Conservation (phyloP, 1,284 basidiomycete species). For the Ustilago bromivora region DNA sequence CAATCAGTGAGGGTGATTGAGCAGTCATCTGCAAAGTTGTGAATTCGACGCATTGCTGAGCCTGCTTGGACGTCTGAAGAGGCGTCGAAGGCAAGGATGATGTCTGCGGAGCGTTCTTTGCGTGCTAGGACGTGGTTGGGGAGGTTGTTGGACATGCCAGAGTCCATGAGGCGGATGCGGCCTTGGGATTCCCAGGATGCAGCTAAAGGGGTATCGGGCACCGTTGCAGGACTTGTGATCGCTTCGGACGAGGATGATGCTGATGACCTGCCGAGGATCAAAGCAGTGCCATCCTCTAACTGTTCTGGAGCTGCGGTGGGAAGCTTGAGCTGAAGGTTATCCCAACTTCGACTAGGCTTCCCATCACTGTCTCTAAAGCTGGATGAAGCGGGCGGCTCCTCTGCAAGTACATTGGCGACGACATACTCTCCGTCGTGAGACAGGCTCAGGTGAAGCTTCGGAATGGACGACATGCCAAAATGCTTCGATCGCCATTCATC, state of each 20-base stretch:
- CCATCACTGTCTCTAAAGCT: too few relatives aligned
- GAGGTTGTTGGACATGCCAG: slow-evolving; percentile 67
- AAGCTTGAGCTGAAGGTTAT: slow-evolving; percentile 10
- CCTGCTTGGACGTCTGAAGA: slow-evolving; percentile 66
- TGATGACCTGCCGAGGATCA: slow-evolving; percentile 4
- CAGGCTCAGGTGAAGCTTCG: slow-evolving; percentile 76
- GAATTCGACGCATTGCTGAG: slow-evolving; percentile 57
- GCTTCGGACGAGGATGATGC: not conserved
- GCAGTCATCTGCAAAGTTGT: slow-evolving; percentile 62
- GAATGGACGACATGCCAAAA: slow-evolving; percentile 28
- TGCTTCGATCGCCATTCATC: slow-evolving; percentile 50
- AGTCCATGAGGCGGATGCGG: slow-evolving; percentile 64
- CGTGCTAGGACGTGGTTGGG: slow-evolving; percentile 64
- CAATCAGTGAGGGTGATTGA: slow-evolving; percentile 34
- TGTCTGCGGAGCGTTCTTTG: slow-evolving; percentile 53
- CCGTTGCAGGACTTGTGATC: not conserved
- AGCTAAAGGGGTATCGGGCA: not conserved
- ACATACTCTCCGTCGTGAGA: slow-evolving; percentile 89
- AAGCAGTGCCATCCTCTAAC: slow-evolving; percentile 8
- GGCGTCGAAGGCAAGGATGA: slow-evolving; percentile 67
- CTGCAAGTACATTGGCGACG: slow-evolving; percentile 78
- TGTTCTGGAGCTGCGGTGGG: not conserved
- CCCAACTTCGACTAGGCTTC: not conserved
- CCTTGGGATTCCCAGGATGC: slow-evolving; percentile 50
- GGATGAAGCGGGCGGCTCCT: not conserved